Conservation (phyloP, 1,284 basidiomycete genomes). For the Ustilago loliicola region DNA sequence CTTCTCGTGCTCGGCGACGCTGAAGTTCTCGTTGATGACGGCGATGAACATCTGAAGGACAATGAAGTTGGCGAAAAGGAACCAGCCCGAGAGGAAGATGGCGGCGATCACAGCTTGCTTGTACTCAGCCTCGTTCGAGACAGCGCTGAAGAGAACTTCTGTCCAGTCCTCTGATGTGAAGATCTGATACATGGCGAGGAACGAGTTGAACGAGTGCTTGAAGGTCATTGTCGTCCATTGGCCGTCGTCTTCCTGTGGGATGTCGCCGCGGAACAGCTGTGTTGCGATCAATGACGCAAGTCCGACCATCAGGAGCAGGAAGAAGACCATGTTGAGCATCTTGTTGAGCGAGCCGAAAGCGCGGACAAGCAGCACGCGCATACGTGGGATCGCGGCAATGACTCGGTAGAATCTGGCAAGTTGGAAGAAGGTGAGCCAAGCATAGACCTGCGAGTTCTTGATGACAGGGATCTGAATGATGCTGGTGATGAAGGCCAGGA, state of each 20-base stretch:
- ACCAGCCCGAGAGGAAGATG: conserved; percentile 86
- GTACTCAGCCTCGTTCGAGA: conserved; percentile 77
- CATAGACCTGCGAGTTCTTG: conserved; percentile 77
- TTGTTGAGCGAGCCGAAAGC: conserved; percentile 94
- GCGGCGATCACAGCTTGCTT: conserved; percentile 82
- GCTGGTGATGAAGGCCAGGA: conserved; percentile 83
- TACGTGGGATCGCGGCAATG: conserved; percentile 87
- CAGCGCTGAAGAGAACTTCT: conserved; percentile 80
- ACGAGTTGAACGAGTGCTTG: conserved; percentile 88
- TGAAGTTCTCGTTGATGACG: conserved; percentile 97
- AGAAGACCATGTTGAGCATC: conserved; percentile 91
- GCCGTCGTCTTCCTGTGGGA: conserved; percentile 71
- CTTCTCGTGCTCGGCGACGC: conserved; percentile 91
- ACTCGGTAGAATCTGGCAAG: conserved; percentile 92
- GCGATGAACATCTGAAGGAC: conserved; percentile 98
- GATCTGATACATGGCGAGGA: conserved; percentile 87
- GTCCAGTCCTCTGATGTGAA: conserved; percentile 98
- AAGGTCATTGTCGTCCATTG: conserved; percentile 79
- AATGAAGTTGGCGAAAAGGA: conserved; percentile 94
- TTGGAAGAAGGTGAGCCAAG: conserved; percentile 93
- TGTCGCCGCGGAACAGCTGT: conserved; percentile 82
- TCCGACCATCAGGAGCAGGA: conserved; percentile 89
- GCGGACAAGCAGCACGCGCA: conserved; percentile 74
- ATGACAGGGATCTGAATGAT: conserved; percentile 90
- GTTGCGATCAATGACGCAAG: conserved; percentile 85